phyloP scores from a whole-genome alignment of 2,329 filamentous ascomycete genomes.

The Aspergillus arachidicola region DNA sequence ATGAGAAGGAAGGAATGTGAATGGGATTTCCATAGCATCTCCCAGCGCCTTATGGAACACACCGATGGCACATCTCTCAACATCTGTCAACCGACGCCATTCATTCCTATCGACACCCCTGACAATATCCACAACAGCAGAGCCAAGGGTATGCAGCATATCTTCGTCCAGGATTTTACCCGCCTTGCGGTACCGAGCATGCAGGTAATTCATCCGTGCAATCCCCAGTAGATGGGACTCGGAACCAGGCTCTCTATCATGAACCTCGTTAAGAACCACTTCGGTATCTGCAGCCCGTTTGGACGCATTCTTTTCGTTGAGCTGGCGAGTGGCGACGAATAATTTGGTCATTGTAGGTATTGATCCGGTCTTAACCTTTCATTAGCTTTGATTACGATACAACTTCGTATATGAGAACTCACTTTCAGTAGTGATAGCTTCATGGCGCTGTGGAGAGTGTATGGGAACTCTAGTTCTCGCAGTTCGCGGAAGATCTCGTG shows the following conservation, averaged over 20 bases:
- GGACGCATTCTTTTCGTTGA: constrained; percentile 43
- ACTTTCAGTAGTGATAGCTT: constrained; percentile 28
- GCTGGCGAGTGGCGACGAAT: constrained; percentile 48
- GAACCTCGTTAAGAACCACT: constrained; percentile 47
- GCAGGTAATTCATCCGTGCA: constrained; percentile 62
- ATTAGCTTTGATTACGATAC: background rate
- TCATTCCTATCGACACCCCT: constrained; percentile 64
- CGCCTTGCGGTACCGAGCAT: constrained; percentile 53
- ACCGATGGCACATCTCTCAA: constrained; percentile 66
- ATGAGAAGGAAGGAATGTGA: constrained; percentile 22
- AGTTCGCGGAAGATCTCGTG: constrained; percentile 28
- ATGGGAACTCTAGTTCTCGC: constrained; percentile 33
- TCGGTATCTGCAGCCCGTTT: constrained; percentile 53
- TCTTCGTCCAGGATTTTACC: constrained; percentile 60
- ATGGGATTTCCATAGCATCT: constrained; percentile 64
- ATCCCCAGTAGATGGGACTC: constrained; percentile 50
- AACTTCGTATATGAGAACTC: background rate
- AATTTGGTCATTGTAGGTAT: constrained; percentile 52
- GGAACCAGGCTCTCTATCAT: constrained; percentile 36
- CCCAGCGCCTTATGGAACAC: constrained; percentile 65
- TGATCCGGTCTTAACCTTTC: constrained; percentile 43
- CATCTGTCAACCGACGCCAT: constrained; percentile 64
- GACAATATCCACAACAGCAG: constrained; percentile 64
- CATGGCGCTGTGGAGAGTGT: constrained; percentile 27
- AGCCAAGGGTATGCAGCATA: constrained; percentile 60